Conservation (phyloP, 371 early-diverging fungal species). For the Lichtheimia ramosa region DNA sequence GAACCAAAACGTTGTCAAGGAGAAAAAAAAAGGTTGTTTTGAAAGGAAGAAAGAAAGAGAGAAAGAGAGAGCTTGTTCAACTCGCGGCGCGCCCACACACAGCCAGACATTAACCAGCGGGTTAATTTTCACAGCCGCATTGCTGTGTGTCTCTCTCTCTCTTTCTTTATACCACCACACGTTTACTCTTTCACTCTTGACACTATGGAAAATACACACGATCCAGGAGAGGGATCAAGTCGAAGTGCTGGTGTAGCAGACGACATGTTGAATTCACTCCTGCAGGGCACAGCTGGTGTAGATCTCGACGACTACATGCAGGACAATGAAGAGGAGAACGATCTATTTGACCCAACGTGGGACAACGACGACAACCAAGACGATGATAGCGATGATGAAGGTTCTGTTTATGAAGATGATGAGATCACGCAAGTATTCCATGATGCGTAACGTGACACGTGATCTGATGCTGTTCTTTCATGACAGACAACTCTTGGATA, state of each 20-base stretch:
- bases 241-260: not conserved
- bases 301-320: slow-evolving; percentile 19
- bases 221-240: too few species aligned
- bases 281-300: slow-evolving; percentile 1
- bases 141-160: too few species aligned
- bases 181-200: too few species aligned
- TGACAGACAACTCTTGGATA: slow-evolving; percentile 19
- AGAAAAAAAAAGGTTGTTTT: not conserved
- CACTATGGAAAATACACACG: too few species aligned
- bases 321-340: slow-evolving; percentile 22
- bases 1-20: not conserved
- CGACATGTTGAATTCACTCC: not conserved
- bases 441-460: not conserved
- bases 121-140: too few species aligned
- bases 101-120: too few species aligned
- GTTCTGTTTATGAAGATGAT: slow-evolving; percentile 9
- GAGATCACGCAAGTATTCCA: slow-evolving; percentile 18
- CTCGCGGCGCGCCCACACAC: not conserved
- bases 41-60: not conserved
- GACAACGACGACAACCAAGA: slow-evolving; percentile 19
- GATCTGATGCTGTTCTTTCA: not conserved
- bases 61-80: not conserved
- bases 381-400: slow-evolving; percentile 9
- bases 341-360: slow-evolving; percentile 2
- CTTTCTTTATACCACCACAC: too few species aligned